These are phyloP conservation scores for Yarrowia sp. DNA, from an alignment of 805 yeast species.

Conservation along the genomic window DNA sequence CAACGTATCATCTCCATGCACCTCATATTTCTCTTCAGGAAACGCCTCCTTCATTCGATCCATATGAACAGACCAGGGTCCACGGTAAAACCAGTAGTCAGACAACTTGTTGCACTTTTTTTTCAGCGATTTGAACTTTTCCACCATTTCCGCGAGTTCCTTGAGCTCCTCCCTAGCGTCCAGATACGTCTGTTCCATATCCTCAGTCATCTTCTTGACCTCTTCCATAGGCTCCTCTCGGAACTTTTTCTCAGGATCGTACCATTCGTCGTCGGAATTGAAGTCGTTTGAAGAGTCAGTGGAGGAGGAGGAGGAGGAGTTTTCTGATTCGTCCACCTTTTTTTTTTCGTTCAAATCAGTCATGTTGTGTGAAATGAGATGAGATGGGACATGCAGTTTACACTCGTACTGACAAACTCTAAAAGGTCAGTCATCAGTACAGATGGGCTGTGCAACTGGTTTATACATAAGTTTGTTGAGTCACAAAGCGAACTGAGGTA, in stretches of 20 bases:
- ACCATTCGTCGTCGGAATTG: neutral
- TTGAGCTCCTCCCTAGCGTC: neutral
- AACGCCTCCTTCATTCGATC: slow-evolving; percentile 7
- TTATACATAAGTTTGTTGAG: too few relatives aligned
- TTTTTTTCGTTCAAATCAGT: neutral
- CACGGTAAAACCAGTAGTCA: neutral
- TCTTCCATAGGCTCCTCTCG: slow-evolving; percentile 2
- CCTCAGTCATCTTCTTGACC: neutral
- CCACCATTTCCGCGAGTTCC: neutral
- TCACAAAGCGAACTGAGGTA: too few relatives aligned
- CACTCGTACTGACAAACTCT: too few relatives aligned
- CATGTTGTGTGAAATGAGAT: neutral
- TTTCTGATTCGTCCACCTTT: neutral
- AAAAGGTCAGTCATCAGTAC: too few relatives aligned
- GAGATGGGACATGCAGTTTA: too few relatives aligned
- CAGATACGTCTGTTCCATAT: neutral
- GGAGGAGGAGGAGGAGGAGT: neutral
- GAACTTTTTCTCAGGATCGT: neutral
- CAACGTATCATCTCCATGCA: neutral
- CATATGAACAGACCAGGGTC: neutral
- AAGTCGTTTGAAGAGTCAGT: neutral
- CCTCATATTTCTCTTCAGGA: neutral
- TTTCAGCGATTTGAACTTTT: neutral
- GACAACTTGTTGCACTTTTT: neutral
- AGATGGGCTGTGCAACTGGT: too few relatives aligned